phyloP scores from a whole-genome alignment of 371 early-diverging fungal genomes.

The Coemansia sp. region DNA sequence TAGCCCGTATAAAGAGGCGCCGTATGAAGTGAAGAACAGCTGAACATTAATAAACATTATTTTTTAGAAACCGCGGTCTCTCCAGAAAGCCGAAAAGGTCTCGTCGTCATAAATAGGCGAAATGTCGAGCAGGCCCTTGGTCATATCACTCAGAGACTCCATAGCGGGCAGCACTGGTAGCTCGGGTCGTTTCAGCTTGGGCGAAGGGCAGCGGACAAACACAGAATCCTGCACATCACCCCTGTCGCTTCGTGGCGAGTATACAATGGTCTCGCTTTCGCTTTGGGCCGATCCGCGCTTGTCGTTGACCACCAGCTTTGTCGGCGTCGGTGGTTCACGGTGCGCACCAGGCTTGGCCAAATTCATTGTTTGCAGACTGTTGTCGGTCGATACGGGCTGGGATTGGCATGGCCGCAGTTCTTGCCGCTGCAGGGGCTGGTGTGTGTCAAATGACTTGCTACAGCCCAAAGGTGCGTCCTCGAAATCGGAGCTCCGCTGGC shows the following conservation, averaged over 20 bases:
- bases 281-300: slow-evolving; percentile 48
- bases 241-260: slow-evolving; percentile 23
- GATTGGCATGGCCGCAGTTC: background rate
- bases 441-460: background rate
- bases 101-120: slow-evolving; percentile 16
- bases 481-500: background rate
- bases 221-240: background rate
- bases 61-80: slow-evolving; percentile 1
- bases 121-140: slow-evolving; percentile 26
- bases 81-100: slow-evolving; percentile 29
- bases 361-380: background rate
- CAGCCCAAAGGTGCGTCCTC: background rate
- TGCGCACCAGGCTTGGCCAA: background rate
- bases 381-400: background rate
- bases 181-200: slow-evolving; percentile 5
- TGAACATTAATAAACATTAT: background rate
- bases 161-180: slow-evolving; percentile 28
- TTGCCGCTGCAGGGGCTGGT: background rate
- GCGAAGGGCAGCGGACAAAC: background rate
- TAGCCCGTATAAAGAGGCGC: slow-evolving; percentile 44
- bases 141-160: slow-evolving; percentile 33
- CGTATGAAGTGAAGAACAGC: slow-evolving; percentile 3
- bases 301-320: slow-evolving; percentile 9
- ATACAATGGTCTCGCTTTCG: slow-evolving; percentile 46
- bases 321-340: background rate